Percentiles rank a stretch among this genome's conserved stretches.
Evolutionary conservation across 2,329 filamentous ascomycete species (phyloP).

Genomic region (Ambrosiella xylebori): DNA sequence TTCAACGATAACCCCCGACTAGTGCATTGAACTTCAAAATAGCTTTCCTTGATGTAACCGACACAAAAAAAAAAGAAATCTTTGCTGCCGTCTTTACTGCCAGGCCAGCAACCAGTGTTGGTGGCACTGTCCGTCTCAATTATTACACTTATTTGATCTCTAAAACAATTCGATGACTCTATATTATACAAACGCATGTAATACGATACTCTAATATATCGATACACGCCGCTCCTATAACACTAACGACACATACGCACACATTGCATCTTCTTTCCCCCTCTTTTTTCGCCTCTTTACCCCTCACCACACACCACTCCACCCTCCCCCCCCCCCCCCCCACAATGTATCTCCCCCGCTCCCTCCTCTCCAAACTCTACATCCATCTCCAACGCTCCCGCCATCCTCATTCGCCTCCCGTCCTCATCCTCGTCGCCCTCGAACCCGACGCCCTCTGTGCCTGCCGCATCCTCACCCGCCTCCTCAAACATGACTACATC

Average conservation of each 20-base stretch:
- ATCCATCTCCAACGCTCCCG: conserved; percentile 70
- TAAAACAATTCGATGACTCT: neutral
- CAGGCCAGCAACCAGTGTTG: no score
- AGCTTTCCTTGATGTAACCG: neutral
- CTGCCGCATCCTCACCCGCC: conserved; percentile 76
- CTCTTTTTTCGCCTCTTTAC: neutral
- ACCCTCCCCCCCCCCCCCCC: neutral
- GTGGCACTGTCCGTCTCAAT: neutral
- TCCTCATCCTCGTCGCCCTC: conserved; percentile 80
- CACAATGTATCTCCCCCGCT: conserved; percentile 84
- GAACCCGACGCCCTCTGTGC: conserved; percentile 92
- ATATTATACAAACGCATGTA: neutral
- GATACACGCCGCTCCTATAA: neutral
- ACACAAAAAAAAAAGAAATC: neutral
- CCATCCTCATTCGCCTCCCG: conserved; percentile 78
- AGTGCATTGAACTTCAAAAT: neutral
- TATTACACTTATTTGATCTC: neutral
- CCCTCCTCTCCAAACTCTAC: conserved; percentile 80
- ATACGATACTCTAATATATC: neutral
- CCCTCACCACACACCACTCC: neutral
- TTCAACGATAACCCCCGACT: neutral
- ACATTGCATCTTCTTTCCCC: neutral
- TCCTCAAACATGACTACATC: conserved; percentile 96
- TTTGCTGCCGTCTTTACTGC: no score
- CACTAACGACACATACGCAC: neutral